A percentile compares a stretch with the other conserved stretches of the same genome.
phyloP scores from a whole-genome alignment of 176 grass and related monocot species.

The Bolboschoenus planiculmis region DNA sequence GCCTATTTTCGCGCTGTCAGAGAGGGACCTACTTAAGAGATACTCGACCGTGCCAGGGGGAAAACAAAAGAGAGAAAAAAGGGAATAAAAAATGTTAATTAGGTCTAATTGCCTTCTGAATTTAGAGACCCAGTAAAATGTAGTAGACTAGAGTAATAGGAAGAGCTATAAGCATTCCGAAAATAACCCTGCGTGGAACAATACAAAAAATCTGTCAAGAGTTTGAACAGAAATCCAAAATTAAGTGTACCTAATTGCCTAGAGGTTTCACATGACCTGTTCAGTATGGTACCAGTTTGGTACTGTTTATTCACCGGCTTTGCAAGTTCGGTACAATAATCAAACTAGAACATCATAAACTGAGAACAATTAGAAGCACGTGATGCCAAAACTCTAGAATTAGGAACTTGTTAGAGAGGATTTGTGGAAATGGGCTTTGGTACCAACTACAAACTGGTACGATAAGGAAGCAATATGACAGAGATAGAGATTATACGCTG shows the following conservation, averaged over 20 bases:
- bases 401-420: background rate
- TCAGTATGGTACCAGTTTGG: background rate
- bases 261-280: background rate
- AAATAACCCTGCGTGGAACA: constrained; percentile 39
- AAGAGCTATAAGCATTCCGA: constrained; percentile 48
- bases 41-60: background rate
- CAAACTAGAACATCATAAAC: background rate
- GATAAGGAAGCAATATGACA: background rate
- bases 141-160: constrained; percentile 48
- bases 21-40: background rate
- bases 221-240: background rate
- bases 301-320: background rate
- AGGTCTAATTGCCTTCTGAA: background rate
- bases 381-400: background rate
- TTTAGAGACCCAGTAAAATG: constrained; percentile 48
- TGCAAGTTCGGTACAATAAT: background rate
- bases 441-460: background rate
- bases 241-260: background rate
- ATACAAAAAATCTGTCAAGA: background rate
- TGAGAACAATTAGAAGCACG: background rate
- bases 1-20: constrained; percentile 6
- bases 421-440: background rate
- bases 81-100: constrained; percentile 9
- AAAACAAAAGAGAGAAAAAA: background rate
- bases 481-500: constrained; percentile 30